Conservation (phyloP, 2,329 filamentous ascomycete species). For the Aureobasidium musti region DNA sequence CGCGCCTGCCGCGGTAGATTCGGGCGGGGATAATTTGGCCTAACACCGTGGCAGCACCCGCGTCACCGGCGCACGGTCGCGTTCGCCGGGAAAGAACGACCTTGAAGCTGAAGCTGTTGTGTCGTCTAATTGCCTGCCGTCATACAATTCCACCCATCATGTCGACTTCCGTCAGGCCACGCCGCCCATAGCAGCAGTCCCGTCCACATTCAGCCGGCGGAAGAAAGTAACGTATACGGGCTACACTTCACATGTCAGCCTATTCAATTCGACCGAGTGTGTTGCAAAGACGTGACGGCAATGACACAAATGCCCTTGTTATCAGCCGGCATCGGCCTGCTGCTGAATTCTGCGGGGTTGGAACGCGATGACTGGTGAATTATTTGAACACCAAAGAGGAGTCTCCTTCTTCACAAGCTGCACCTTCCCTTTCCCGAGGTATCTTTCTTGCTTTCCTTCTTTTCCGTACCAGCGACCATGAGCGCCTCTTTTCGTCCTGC, state of each 20-base stretch:
- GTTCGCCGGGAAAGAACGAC: conserved; percentile 10
- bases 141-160: conserved; percentile 2
- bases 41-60: conserved; percentile 5
- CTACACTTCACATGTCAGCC: conserved; percentile 9
- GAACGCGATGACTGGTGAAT: conserved; percentile 24
- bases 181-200: conserved; percentile 2
- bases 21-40: conserved; percentile 4
- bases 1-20: conserved; percentile 11
- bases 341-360: conserved; percentile 26
- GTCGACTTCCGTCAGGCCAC: not conserved
- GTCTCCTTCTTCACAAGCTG: conserved; percentile 21
- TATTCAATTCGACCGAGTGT: conserved; percentile 10
- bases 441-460: conserved; percentile 22
- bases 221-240: conserved; percentile 20
- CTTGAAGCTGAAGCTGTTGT: conserved; percentile 1
- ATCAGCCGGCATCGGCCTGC: conserved; percentile 27
- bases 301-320: conserved; percentile 15
- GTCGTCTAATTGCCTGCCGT: conserved; percentile 19
- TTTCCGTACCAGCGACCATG: conserved; percentile 26
- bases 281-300: conserved; percentile 16
- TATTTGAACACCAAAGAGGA: conserved; percentile 18
- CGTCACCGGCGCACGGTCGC: conserved; percentile 22
- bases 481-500: conserved; percentile 27
- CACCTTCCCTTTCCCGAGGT: conserved; percentile 26
- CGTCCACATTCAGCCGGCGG: conserved; percentile 24